phyloP scores from a whole-genome alignment of 2,329 filamentous ascomycete species.

The Aspergillus ustus region DNA sequence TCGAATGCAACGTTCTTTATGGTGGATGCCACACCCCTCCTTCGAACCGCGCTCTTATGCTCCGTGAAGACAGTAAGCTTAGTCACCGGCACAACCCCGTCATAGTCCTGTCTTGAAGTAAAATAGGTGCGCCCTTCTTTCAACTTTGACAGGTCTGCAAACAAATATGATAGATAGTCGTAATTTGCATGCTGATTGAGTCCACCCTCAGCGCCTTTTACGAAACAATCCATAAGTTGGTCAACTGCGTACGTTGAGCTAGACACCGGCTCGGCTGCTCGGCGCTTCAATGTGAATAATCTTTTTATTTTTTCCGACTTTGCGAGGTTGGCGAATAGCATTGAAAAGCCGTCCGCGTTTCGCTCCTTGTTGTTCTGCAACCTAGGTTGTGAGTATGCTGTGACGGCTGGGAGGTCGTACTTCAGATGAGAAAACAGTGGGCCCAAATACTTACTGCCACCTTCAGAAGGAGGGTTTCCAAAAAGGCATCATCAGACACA shows the following conservation, averaged over 20 bases:
- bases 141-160: conserved; percentile 89
- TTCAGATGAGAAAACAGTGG: neutral
- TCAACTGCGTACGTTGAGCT: conserved; percentile 78
- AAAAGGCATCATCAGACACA: conserved; percentile 77
- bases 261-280: conserved; percentile 70
- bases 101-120: conserved; percentile 73
- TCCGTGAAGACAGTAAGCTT: conserved; percentile 96
- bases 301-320: conserved; percentile 77
- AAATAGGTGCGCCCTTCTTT: conserved; percentile 76
- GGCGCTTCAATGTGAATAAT: conserved; percentile 70
- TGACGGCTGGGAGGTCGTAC: neutral
- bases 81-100: conserved; percentile 82
- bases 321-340: conserved; percentile 89
- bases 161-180: conserved; percentile 92
- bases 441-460: conserved; percentile 71
- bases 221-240: conserved; percentile 93
- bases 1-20: conserved; percentile 96
- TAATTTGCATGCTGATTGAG: conserved; percentile 87
- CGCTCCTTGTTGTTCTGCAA: conserved; percentile 63
- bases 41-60: conserved; percentile 78
- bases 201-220: conserved; percentile 80
- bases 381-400: conserved; percentile 15
- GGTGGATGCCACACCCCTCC: conserved; percentile 92
- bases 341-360: conserved; percentile 82
- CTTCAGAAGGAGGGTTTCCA: conserved; percentile 72